These are phyloP conservation scores for Colletotrichum chrysophilum DNA, from an alignment of 2,329 filamentous ascomycete genomes.

Conservation along the genomic window DNA sequence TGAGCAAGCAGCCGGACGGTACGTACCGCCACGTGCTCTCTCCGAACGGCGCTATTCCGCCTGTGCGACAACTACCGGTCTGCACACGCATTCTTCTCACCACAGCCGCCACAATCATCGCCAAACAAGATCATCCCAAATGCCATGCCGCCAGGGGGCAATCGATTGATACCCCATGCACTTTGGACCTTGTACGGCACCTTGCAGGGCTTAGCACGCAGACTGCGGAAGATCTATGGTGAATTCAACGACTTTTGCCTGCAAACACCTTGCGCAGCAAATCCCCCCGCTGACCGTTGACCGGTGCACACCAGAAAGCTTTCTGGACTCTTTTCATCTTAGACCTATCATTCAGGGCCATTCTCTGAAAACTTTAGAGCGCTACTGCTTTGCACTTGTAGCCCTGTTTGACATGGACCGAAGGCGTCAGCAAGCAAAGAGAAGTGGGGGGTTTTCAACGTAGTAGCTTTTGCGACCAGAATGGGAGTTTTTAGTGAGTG, in stretches of 20 bases:
- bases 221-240: neutral
- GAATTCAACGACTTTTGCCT: neutral
- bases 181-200: neutral
- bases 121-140: neutral
- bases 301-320: neutral
- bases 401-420: neutral
- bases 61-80: neutral
- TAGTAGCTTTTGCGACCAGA: neutral
- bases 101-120: neutral
- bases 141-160: neutral
- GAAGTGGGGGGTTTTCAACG: neutral
- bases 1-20: neutral
- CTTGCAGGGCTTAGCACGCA: neutral
- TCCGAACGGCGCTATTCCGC: neutral
- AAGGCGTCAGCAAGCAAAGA: neutral
- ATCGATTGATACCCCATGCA: neutral
- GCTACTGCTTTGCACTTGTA: too few species aligned
- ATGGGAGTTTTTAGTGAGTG: neutral
- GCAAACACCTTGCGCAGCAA: neutral
- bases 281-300: neutral
- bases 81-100: neutral
- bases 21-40: neutral
- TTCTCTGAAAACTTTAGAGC: accelerated
- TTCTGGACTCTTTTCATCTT: too few species aligned
- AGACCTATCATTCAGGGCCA: accelerated